Base-by-base conservation (phyloP, 805 yeast genomes). In the Pichia manshurica region DNA sequence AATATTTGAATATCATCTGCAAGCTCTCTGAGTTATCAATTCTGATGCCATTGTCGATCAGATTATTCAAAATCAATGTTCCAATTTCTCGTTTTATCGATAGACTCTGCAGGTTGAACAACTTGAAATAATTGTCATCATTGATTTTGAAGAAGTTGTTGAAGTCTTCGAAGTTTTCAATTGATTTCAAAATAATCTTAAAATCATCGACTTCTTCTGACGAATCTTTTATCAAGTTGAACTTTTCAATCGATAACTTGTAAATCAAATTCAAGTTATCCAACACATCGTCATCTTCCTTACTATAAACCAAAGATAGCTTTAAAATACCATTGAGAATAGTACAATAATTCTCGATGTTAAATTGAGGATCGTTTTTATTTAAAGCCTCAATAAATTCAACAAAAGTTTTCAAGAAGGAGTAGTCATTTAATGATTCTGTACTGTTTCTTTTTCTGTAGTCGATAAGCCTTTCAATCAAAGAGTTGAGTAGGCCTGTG, bases 381-480 rank as follows among this genome's bases (percentile, higher is more conserved):
- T 73, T 71, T 31, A 89, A 61, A 39, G 73, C 74, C 31, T 71
- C 63, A 49, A 86, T 74, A 61, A 85, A 87, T 12, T 66, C 64
- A 81, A 89, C 82, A 61, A 89, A 84, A 16, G 73, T 72, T 33
- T 72, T 73, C 59, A 89, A 87, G 32, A 87, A 62, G 31, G 55
- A 60, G 10, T 44, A 45, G 22, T 56, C 51, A 32, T 53, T 20
- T 13, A n/a, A 49, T 38, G 41, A 44, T 36, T 59, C 55, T 36
- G 64, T 61, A 13, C 52, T 46, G 46, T 70, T 73, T 43, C 79
- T 63, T 39, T 65, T 65, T 36, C 74, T 74, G 60, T 72, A 83
- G 34, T 71, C 73, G 7, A 84, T 72, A 47, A 87, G 72, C 51
- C 97, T 74, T 39, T 84, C 82, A 46, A 91, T 79, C 59, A 93